Evolutionary conservation across 176 grass and related monocot genomes (phyloP).

Genomic region (Juncus effusus): DNA sequence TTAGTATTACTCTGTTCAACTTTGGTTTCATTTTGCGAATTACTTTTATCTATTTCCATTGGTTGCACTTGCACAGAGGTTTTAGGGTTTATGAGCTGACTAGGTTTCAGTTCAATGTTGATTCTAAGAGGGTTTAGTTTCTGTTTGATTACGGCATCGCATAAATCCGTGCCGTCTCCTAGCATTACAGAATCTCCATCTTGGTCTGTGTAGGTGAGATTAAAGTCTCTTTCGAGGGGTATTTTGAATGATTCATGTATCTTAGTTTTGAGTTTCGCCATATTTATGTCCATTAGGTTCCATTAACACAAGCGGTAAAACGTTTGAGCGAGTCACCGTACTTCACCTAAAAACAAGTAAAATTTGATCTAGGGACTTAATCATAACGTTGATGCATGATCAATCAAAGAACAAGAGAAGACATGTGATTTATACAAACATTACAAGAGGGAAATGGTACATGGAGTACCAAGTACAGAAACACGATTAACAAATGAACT

Average conservation of each 20-base stretch:
- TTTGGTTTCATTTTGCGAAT: too few species aligned
- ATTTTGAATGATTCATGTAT: slow-evolving; percentile 61
- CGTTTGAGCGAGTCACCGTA: too few species aligned
- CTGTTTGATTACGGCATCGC: slow-evolving; percentile 54
- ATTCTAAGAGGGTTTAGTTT: slow-evolving; percentile 70
- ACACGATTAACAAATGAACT: too few species aligned
- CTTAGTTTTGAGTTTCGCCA: slow-evolving; percentile 15
- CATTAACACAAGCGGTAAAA: neutral
- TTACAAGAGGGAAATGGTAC: neutral
- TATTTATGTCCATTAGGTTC: neutral
- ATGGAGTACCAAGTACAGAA: too few species aligned
- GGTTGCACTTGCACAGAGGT: too few species aligned
- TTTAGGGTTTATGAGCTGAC: neutral
- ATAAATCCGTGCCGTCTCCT: slow-evolving; percentile 60
- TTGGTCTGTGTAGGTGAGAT: slow-evolving; percentile 68
- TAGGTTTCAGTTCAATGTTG: slow-evolving; percentile 52
- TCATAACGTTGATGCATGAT: neutral
- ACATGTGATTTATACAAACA: neutral
- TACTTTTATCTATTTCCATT: too few species aligned
- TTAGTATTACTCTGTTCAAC: too few species aligned
- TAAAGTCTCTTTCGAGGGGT: slow-evolving; percentile 30
- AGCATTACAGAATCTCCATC: slow-evolving; percentile 58
- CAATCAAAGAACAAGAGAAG: neutral
- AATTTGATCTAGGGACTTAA: neutral
- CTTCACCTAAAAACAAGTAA: slow-evolving; percentile 44